Conservation (phyloP, 352 stramenopile genomes). For the Aphanomyces euteiches region DNA sequence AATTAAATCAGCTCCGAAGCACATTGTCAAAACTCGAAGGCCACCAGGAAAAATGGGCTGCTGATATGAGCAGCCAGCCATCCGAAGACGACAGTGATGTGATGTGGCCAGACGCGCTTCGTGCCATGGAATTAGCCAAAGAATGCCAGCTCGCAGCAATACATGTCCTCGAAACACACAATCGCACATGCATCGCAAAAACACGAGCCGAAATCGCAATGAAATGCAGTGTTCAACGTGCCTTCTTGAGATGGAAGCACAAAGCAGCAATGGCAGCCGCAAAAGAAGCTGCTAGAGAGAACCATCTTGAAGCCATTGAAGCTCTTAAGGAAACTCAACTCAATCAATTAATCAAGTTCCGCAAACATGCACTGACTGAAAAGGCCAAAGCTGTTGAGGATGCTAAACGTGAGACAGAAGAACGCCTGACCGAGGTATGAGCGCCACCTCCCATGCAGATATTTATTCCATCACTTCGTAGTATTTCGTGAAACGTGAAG, state of each 20-base stretch:
- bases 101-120: neutral
- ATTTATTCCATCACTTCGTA: neutral
- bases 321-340: slow-evolving; percentile 2
- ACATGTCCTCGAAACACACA: slow-evolving; percentile 27
- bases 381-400: neutral
- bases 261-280: slow-evolving; percentile 2
- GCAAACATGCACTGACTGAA: neutral
- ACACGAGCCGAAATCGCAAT: slow-evolving; percentile 27
- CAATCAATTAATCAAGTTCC: neutral
- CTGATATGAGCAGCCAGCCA: neutral
- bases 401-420: neutral
- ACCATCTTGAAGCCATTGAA: neutral
- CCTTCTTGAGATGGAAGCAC: slow-evolving; percentile 30
- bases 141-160: slow-evolving; percentile 27
- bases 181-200: slow-evolving; percentile 7
- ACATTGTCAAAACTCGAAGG: slow-evolving; percentile 15
- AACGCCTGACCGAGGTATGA: slow-evolving; percentile 9
- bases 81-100: neutral
- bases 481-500: neutral
- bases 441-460: neutral
- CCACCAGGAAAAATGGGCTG: neutral
- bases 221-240: slow-evolving; percentile 25
- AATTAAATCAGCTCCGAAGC: slow-evolving; percentile 5
- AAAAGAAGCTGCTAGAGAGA: slow-evolving; percentile 13
- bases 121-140: slow-evolving; percentile 7